Percentiles rank a stretch among this genome's conserved stretches.
Evolutionary conservation across 345 rosid species (phyloP).

Genomic region (Bruguiera gymnorhiza): DNA sequence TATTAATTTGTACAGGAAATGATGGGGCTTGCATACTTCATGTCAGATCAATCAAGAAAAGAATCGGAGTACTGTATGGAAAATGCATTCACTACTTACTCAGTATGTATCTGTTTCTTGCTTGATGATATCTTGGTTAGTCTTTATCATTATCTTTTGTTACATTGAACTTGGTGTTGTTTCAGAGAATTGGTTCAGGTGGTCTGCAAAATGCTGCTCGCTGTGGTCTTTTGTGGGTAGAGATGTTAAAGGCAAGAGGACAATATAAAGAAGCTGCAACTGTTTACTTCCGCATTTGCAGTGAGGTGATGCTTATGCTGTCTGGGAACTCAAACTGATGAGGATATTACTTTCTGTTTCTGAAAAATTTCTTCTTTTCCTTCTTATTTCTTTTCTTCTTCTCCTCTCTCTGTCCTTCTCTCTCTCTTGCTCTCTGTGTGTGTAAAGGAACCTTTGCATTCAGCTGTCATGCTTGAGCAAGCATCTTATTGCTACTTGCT

Average conservation of each 20-base stretch:
- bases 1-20: conserved; percentile 68
- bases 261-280: conserved; percentile 91
- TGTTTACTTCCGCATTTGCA: conserved; percentile 87
- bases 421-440: too few relatives aligned
- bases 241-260: conserved; percentile 82
- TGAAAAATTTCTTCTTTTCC: conserved; percentile 21
- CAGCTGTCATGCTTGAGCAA: conserved; percentile 99
- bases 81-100: conserved; percentile 85
- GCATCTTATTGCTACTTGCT: conserved; percentile 94
- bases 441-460: conserved; percentile 73
- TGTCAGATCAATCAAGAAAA: conserved; percentile 93
- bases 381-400: too few relatives aligned
- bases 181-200: conserved; percentile 72
- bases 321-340: not conserved
- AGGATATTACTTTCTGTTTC: conserved; percentile 10
- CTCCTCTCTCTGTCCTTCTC: too few relatives aligned
- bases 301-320: conserved; percentile 64
- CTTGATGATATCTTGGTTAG: not conserved
- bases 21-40: conserved; percentile 87
- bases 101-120: conserved; percentile 50
- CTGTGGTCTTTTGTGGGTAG: conserved; percentile 99
- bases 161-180: conserved; percentile 7
- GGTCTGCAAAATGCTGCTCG: conserved; percentile 84
- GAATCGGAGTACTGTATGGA: conserved; percentile 98
- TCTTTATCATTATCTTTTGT: not conserved